These are phyloP conservation scores for Penicillium lagena DNA, from an alignment of 495 filamentous ascomycete genomes.

Conservation along the genomic window DNA sequence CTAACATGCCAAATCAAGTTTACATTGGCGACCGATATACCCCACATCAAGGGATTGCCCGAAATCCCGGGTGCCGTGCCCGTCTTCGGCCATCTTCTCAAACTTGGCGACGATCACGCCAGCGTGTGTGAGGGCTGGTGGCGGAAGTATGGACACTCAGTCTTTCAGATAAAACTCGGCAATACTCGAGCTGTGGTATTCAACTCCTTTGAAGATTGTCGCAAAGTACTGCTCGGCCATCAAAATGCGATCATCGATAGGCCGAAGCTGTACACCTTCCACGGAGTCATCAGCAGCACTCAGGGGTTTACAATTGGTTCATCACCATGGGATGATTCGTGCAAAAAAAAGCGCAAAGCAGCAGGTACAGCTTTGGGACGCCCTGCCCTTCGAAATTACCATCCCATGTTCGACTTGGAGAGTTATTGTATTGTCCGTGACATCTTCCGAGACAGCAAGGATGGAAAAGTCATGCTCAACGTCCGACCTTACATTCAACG, in stretches of 20 bases:
- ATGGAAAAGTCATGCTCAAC: conserved; percentile 55
- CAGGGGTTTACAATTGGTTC: conserved; percentile 72
- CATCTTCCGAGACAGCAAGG: conserved; percentile 48
- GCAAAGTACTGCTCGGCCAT: conserved; percentile 64
- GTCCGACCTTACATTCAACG: conserved; percentile 61
- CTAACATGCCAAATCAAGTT: no score
- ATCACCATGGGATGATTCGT: conserved; percentile 68
- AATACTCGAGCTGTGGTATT: conserved; percentile 65
- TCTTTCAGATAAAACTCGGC: conserved; percentile 62
- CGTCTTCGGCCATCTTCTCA: conserved; percentile 56
- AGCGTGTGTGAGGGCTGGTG: conserved; percentile 40
- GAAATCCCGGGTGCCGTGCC: conserved; percentile 55
- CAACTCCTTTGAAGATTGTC: conserved; percentile 62
- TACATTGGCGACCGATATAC: conserved; percentile 38
- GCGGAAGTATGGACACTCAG: conserved; percentile 56
- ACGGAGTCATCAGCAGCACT: conserved; percentile 62
- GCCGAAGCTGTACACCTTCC: conserved; percentile 66
- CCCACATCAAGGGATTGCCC: conserved; percentile 58
- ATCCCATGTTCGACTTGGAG: conserved; percentile 68
- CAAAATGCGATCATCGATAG: conserved; percentile 64
- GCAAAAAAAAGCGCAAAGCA: conserved; percentile 63
- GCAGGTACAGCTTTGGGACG: conserved; percentile 64
- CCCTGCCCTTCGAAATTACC: conserved; percentile 59
- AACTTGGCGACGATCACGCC: conserved; percentile 52
- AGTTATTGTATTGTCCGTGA: conserved; percentile 58